Conservation (phyloP, 805 yeast genomes). For the Brettanomyces bruxellensis region DNA sequence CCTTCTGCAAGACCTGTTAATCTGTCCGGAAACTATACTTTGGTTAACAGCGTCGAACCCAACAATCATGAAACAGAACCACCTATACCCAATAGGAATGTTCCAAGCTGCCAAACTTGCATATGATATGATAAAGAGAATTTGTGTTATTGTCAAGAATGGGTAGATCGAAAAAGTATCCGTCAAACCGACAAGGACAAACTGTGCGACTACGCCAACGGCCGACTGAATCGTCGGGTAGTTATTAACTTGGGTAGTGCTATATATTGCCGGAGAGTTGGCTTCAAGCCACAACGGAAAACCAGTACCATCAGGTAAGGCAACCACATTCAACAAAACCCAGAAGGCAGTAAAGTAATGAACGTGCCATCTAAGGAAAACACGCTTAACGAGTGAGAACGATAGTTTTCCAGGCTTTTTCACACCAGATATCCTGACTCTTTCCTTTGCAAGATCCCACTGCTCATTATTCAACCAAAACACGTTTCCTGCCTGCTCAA, state of each 20-base stretch:
- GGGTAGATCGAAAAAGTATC: conserved; percentile 30
- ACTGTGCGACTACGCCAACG: conserved; percentile 32
- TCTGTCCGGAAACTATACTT: conserved; percentile 34
- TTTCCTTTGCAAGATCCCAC: background rate
- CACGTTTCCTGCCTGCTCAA: conserved; percentile 1
- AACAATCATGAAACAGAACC: conserved; percentile 30
- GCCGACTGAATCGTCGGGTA: conserved; percentile 34
- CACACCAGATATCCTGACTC: conserved; percentile 1
- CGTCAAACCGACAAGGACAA: conserved; percentile 28
- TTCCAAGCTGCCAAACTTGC: conserved; percentile 32
- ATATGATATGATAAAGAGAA: conserved; percentile 27
- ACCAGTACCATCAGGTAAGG: conserved; percentile 47
- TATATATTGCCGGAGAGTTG: conserved; percentile 1
- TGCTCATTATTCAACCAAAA: background rate
- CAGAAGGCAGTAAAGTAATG: conserved; percentile 47
- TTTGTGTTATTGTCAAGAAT: conserved; percentile 24
- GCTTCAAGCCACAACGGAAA: conserved; percentile 30
- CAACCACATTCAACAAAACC: conserved; percentile 54
- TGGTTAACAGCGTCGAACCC: conserved; percentile 29
- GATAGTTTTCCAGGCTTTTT: background rate
- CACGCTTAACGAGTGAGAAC: conserved; percentile 7
- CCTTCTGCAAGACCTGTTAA: conserved; percentile 31
- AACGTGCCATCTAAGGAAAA: conserved; percentile 50
- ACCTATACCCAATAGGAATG: conserved; percentile 30
- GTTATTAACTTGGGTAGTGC: conserved; percentile 27